A percentile compares a stretch with the other conserved stretches of the same genome.
phyloP scores from a whole-genome alignment of 768 basidiomycete genomes.

The Suillus luteus region DNA sequence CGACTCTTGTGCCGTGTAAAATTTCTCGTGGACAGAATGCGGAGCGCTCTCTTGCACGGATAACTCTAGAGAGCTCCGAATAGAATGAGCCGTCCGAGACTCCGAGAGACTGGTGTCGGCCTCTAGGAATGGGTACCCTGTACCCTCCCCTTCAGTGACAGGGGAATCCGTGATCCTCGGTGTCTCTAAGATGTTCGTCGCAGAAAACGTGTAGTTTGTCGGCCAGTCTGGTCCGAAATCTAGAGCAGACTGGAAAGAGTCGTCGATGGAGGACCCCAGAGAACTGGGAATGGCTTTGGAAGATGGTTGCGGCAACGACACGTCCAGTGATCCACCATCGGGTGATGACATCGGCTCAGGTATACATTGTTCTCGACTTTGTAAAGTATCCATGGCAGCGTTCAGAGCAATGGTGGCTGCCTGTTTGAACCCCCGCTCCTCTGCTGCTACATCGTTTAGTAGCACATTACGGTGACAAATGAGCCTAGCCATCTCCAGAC shows the following conservation, averaged over 20 bases:
- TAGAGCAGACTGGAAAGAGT: constrained; percentile 70
- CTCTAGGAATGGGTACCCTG: constrained; percentile 33
- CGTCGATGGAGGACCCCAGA: constrained; percentile 50
- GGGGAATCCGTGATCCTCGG: constrained; percentile 40
- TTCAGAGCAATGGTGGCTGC: constrained; percentile 73
- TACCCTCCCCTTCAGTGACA: constrained; percentile 23
- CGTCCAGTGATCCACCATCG: constrained; percentile 26
- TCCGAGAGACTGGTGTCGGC: constrained; percentile 26
- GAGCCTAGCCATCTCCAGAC: constrained; percentile 73
- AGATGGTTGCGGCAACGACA: constrained; percentile 18
- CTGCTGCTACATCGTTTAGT: constrained; percentile 70
- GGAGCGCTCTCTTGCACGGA: constrained; percentile 16
- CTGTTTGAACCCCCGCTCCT: constrained; percentile 63
- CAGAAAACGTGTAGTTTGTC: constrained; percentile 39
- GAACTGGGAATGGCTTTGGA: constrained; percentile 19
- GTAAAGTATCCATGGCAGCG: constrained; percentile 68
- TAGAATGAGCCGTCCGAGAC: constrained; percentile 22
- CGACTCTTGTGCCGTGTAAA: constrained; percentile 47
- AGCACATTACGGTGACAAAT: constrained; percentile 79
- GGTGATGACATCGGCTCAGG: constrained; percentile 42
- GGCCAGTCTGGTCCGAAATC: constrained; percentile 57
- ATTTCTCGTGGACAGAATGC: constrained; percentile 44
- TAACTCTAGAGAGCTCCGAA: constrained; percentile 15
- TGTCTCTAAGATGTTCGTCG: constrained; percentile 34
- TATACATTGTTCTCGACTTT: constrained; percentile 27